Conservation (phyloP, 768 basidiomycete genomes). For the Russula griseocarnosa region DNA sequence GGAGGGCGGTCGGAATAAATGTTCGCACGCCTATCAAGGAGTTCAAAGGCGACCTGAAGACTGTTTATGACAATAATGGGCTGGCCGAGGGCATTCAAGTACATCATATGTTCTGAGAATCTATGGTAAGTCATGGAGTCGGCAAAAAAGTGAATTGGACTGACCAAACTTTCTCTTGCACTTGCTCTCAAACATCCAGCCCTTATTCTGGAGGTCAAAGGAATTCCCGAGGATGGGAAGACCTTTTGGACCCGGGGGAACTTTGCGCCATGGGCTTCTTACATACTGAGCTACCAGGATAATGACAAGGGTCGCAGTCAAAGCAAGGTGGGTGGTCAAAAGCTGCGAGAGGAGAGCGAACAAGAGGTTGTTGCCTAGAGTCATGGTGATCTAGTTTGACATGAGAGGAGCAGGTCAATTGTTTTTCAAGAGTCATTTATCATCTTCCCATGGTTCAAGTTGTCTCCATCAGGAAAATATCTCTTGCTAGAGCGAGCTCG, state of each 20-base stretch:
- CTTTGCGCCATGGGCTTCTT: slow-evolving; percentile 15
- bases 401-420: background rate
- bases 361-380: background rate
- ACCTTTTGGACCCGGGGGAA: slow-evolving; percentile 12
- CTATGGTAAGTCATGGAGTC: background rate
- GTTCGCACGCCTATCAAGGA: slow-evolving; percentile 37
- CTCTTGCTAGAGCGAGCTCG: no score
- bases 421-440: background rate
- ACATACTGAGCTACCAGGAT: background rate
- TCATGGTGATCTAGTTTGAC: background rate
- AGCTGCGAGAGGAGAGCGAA: background rate
- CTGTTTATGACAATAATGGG: slow-evolving; percentile 35
- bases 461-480: no score
- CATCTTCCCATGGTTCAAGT: no score
- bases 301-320: background rate
- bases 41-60: slow-evolving; percentile 35
- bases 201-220: background rate
- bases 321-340: background rate
- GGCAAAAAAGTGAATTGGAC: background rate
- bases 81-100: slow-evolving; percentile 15
- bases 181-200: slow-evolving; percentile 1
- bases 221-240: slow-evolving; percentile 13
- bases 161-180: slow-evolving; percentile 6
- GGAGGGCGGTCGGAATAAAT: slow-evolving; percentile 33
- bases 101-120: slow-evolving; percentile 12